Evolutionary conservation across 1,284 basidiomycete genomes (phyloP).

Genomic region (Tilletia indica): DNA sequence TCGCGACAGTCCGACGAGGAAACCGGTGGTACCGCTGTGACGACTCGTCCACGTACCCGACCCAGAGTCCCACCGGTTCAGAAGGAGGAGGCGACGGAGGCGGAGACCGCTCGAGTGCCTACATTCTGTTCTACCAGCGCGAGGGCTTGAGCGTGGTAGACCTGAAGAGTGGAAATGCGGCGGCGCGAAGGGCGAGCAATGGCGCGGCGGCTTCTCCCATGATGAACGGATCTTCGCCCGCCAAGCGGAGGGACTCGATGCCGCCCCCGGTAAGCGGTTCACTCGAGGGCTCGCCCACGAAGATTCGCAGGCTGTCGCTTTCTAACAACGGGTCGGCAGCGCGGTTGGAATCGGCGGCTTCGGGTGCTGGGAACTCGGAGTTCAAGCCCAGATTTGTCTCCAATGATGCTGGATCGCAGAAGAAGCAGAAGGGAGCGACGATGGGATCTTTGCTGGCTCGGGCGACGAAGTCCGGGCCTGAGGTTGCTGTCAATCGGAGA

Average conservation of each 20-base stretch:
- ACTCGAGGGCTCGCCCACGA: not conserved
- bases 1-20: conserved; percentile 66
- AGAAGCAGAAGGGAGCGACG: not conserved
- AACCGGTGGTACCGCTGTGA: conserved; percentile 85
- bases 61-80: conserved; percentile 55
- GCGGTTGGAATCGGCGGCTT: not conserved
- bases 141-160: conserved; percentile 54
- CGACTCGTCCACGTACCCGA: conserved; percentile 71
- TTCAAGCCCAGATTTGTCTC: not conserved
- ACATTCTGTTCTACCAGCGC: conserved; percentile 86
- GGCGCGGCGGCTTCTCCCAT: not conserved
- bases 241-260: conserved; percentile 9
- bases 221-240: not conserved
- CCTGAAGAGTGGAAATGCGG: conserved; percentile 57
- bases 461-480: not conserved
- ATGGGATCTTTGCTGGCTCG: not conserved
- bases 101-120: conserved; percentile 74
- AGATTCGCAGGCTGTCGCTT: not conserved
- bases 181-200: not conserved
- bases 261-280: not conserved
- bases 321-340: not conserved
- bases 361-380: not conserved
- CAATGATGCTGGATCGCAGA: not conserved
- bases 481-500: not conserved
- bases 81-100: conserved; percentile 23